Evolutionary conservation across 2,329 filamentous ascomycete genomes (phyloP), one percentile per base, ranked within the genome.

Genomic region (Stachybotrys chartarum): DNA sequence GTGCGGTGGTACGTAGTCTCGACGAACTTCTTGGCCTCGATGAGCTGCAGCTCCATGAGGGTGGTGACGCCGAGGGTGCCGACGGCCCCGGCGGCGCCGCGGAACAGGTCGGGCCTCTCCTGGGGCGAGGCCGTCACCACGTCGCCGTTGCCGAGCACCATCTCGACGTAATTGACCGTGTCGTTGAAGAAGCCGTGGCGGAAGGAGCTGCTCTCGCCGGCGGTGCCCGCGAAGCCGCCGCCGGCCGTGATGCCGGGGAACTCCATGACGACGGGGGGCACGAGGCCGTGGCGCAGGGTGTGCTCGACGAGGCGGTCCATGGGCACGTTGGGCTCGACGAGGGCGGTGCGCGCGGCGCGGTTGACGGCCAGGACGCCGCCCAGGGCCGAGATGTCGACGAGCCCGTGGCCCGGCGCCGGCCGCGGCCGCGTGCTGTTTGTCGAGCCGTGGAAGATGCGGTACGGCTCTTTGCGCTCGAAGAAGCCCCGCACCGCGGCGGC

Each of bases 241-340:
- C 87, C 87, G 2, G 83, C 84, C 0, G 87, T 90, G 68, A 90
- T 90, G 39, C 86, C 87, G 0, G 86, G 86, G 61, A 90, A 90
- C 68, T 90, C 87, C 83, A 88, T 88, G 30, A 90, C 85, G 3
- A 90, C 83, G 2, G 85, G 85, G 0, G 87, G 86, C 3, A 90
- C 77, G 3, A 90, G 77, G 30, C 83, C 83, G 64, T 87, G 75
- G n/a, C 74, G 73, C 46, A 90, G 73, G 1, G 86, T 89, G 30
- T 76, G 74, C 64, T 85, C 82, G 52, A 89, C 85, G 17, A 91
- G 79, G 0, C 76, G 72, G 69, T 90, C 87, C 86, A 91, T 89
- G 30, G 86, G 80, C 11, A 90, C 87, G 63, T 90, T 91, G 53
- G 87, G 86, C 72, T 91, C 86, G 46, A 90, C 86, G 30, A 90